Base-by-base conservation (phyloP, 2,329 filamentous ascomycete genomes). In the Neopestalotiopsis sp. region DNA sequence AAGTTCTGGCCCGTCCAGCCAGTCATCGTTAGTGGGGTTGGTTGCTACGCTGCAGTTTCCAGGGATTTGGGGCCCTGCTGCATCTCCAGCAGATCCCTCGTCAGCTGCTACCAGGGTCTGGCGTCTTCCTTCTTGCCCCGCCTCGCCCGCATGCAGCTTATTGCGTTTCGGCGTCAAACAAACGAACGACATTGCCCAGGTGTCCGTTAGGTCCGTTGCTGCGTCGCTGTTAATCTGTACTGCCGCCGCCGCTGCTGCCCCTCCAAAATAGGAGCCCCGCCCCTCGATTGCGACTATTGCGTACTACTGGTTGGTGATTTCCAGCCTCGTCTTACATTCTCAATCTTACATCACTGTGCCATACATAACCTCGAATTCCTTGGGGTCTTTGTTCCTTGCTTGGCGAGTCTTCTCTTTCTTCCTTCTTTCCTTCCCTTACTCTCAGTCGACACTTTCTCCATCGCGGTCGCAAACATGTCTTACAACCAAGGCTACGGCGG, bases 401-500 rank as follows among this genome's bases (percentile, higher is more conserved):
- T 34, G 60, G 38, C 60, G 32, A 45, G 7, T 17, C 60, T 17
- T 65, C 42, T 65, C 38, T n/a, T 34, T 52, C 49, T 28, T 65
- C 38, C 49, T n/a, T 42, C 40, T 2, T 12, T 49, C 20, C 61
- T 45, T 63, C 58, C 52, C 17, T 14, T 65, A 14, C 42, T 14
- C 40, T 34, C 28, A 17, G 52, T 52, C 57, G 17, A 10, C 58
- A n/a, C 42, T 32, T 28, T 56, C 40, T 6, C 12, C 59, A 28
- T 24, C 10, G 13, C 9, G n/a, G 57, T n/a, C 49, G 28, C 24
- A 61, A 60, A n/a, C 34, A 68, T 68, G 67, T 68, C 67, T 49
- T 68, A 60, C 24, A 67, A 67, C 28, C 66, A 67, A 67, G 68
- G 68, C 64, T 69, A 69, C 58, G 68, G 67, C 45, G 67, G 67